These are phyloP conservation scores for Jatropha multifida DNA, from an alignment of 441 rosid genomes.

Conservation along the genomic window DNA sequence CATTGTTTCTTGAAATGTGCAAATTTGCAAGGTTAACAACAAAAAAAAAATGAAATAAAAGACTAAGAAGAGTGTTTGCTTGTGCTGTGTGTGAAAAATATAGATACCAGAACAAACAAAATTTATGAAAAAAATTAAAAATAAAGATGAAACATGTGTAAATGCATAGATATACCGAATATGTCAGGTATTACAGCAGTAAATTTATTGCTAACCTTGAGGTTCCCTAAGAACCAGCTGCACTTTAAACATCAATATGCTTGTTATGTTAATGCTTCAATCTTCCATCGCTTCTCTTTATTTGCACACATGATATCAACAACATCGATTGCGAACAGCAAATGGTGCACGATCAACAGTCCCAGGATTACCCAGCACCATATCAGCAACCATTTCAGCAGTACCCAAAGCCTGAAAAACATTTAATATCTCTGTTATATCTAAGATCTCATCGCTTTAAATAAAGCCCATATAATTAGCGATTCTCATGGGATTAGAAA, in stretches of 20 bases:
- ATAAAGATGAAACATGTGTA: background rate
- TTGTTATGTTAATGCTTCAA: background rate
- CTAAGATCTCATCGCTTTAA: background rate
- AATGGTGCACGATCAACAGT: constrained; percentile 53
- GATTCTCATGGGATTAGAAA: background rate
- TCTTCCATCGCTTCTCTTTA: constrained; percentile 5
- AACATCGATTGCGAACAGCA: constrained; percentile 49
- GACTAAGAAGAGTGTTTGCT: background rate
- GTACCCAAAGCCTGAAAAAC: constrained; percentile 80
- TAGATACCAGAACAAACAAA: background rate
- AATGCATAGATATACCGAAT: background rate
- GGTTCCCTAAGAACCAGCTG: constrained; percentile 14
- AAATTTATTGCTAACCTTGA: background rate
- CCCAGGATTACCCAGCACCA: constrained; percentile 60
- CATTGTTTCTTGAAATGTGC: background rate
- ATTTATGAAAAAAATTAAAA: background rate
- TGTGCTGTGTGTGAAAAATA: background rate
- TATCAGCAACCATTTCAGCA: constrained; percentile 82
- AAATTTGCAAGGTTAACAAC: background rate
- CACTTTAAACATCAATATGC: constrained; percentile 3
- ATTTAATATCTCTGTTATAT: background rate
- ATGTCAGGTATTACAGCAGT: background rate
- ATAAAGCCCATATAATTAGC: background rate
- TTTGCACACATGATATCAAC: constrained; percentile 15
- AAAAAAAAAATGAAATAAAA: background rate